Base-by-base conservation (phyloP, 2,329 filamentous ascomycete species). In the Cadophora luteo-olivacea region DNA sequence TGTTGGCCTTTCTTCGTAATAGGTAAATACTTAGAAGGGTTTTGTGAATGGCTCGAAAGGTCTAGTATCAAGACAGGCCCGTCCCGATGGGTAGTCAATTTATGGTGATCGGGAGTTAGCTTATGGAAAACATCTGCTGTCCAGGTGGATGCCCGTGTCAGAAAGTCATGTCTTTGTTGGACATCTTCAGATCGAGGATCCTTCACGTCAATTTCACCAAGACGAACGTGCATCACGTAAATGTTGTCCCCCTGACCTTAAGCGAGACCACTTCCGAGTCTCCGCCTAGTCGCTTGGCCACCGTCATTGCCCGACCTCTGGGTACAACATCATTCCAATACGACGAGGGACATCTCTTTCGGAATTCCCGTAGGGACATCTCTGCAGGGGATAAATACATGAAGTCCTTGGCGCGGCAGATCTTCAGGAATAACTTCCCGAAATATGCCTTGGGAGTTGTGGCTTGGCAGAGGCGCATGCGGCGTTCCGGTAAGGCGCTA, bases 231-330 rank as follows among this genome's bases (percentile, higher is more conserved):
- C 16, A 14, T 60, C 57, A 60, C 57, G 57, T 60, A 58, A 58
- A 58, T 58, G n/a, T 41, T 41, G 55, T 58, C 22, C 54, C 33
- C 22, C 36, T 60, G 57, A 60, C 22, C 22, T 29, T 60, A 60
- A 60, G 57, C 57, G 57, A 60, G 22, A 19, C 32, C 29, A 33
- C 32, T 36, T 41, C 55, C 55, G n/a, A 58, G 32, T 24, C 32
- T 25, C 54, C 32, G 33, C 51, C 19, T 41, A 22, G 11, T 14
- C n/a, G 12, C 57, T 41, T 60, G 57, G 57, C 36, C 22, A 1
- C 22, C 57, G 36, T 60, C 57, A 60, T 45, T 7, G 24, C 9
- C 12, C 57, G 45, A 29, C 12, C 11, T 25, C 29, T 45, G 22
- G 22, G 36, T 22, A 60, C 33, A 45, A n/a, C 29, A 9, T 33